Conservation (phyloP, 768 basidiomycete genomes). For the Lactarius hatsudake region DNA sequence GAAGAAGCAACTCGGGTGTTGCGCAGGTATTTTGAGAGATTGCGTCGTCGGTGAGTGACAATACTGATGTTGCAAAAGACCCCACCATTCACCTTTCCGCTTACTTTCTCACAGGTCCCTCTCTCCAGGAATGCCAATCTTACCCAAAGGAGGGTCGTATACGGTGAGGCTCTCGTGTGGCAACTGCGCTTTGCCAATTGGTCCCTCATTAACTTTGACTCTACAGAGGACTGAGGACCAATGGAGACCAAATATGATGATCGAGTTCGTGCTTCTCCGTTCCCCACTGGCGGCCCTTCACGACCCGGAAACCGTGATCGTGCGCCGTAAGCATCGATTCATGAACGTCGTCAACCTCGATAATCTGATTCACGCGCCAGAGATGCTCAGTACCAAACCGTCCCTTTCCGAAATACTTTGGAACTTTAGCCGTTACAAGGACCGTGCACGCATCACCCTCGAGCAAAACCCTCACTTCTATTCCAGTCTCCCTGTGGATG, state of each 20-base stretch:
- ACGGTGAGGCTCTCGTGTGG: neutral
- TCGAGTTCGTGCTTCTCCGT: neutral
- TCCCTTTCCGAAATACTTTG: conserved; percentile 13
- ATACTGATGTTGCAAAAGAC: neutral
- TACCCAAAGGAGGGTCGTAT: neutral
- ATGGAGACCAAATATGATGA: neutral
- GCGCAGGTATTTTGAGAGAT: neutral
- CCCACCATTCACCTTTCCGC: neutral
- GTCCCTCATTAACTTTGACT: neutral
- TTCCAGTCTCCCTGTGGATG: neutral
- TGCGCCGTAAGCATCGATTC: conserved; percentile 1
- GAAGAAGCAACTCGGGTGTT: neutral
- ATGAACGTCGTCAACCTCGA: neutral
- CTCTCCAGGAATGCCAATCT: neutral
- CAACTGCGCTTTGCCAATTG: neutral
- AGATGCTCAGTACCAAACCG: conserved; percentile 2
- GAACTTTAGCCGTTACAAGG: conserved; percentile 18
- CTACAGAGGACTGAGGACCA: neutral
- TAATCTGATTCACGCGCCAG: conserved; percentile 2
- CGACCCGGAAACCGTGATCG: neutral
- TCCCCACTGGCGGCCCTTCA: neutral
- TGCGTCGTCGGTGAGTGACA: neutral
- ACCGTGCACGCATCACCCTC: conserved; percentile 6
- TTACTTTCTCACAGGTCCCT: neutral
- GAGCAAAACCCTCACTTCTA: conserved; percentile 21